Evolutionary conservation across 495 filamentous ascomycete species (phyloP).

Genomic region (Aspergillus olivimuriae): DNA sequence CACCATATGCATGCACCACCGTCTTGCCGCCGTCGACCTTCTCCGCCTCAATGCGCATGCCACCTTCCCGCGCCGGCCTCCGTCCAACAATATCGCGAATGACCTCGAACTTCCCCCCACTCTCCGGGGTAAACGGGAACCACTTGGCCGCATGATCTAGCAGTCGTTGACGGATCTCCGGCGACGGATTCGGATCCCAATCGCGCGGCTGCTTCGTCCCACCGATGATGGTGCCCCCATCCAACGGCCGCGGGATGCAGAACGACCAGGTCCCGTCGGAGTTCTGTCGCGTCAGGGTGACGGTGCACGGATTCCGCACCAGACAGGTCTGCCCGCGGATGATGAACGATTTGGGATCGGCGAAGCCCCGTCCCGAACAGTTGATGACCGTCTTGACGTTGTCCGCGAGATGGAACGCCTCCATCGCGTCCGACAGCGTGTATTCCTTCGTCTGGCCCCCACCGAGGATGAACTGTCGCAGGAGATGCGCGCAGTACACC

Average conservation of each 20-base stretch:
- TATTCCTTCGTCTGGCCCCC: constrained; percentile 43
- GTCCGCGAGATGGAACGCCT: constrained; percentile 39
- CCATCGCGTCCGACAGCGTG: constrained; percentile 36
- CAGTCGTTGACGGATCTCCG: constrained; percentile 40
- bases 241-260: constrained; percentile 51
- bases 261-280: constrained; percentile 55
- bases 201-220: constrained; percentile 56
- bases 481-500: constrained; percentile 51
- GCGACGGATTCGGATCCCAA: constrained; percentile 44
- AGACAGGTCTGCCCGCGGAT: constrained; percentile 47
- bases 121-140: constrained; percentile 37
- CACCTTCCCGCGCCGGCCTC: constrained; percentile 37
- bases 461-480: constrained; percentile 44
- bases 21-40: constrained; percentile 16
- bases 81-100: constrained; percentile 42
- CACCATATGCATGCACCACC: constrained; percentile 58
- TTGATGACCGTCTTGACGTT: constrained; percentile 49
- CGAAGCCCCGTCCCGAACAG: constrained; percentile 51
- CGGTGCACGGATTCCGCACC: constrained; percentile 39
- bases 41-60: constrained; percentile 37
- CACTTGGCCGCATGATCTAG: constrained; percentile 38
- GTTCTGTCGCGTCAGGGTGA: constrained; percentile 55
- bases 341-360: constrained; percentile 45
- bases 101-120: constrained; percentile 34
- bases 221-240: constrained; percentile 56